Percentiles rank a stretch among this genome's conserved stretches.
Conservation (phyloP, 257 asterid genomes). For the Echites panduratus region DNA sequence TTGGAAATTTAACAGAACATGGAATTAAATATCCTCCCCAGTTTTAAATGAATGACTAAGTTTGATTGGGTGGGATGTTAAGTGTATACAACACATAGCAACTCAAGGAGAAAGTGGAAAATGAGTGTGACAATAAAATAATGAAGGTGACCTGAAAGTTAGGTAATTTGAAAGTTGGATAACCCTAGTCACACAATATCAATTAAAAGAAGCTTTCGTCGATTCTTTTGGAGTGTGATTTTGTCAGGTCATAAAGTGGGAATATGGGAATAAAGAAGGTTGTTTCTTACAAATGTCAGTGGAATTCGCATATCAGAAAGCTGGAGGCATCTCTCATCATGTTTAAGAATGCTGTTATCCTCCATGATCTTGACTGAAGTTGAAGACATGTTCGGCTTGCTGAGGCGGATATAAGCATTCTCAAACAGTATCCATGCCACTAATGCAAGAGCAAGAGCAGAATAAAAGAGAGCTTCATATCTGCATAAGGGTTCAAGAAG, state of each 20-base stretch:
- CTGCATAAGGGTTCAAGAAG: slow-evolving; percentile 39
- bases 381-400: slow-evolving; percentile 39
- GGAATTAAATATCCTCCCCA: too few relatives aligned
- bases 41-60: not conserved
- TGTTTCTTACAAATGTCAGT: slow-evolving; percentile 67
- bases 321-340: slow-evolving; percentile 53
- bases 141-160: not conserved
- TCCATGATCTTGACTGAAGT: slow-evolving; percentile 32
- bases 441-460: slow-evolving; percentile 83
- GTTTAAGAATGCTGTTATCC: slow-evolving; percentile 36
- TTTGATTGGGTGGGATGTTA: not conserved
- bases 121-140: not conserved
- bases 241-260: not conserved
- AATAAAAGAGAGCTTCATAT: slow-evolving; percentile 88
- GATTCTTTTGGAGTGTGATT: not conserved
- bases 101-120: not conserved
- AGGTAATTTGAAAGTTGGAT: not conserved
- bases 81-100: not conserved
- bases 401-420: slow-evolving; percentile 50
- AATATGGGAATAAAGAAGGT: not conserved
- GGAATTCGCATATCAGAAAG: slow-evolving; percentile 82
- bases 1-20: too few relatives aligned
- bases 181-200: not conserved
- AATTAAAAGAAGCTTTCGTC: not conserved
- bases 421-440: slow-evolving; percentile 91